Base-by-base conservation (phyloP, 176 grass and related monocot species). In the Cenchrus fungigraminus region DNA sequence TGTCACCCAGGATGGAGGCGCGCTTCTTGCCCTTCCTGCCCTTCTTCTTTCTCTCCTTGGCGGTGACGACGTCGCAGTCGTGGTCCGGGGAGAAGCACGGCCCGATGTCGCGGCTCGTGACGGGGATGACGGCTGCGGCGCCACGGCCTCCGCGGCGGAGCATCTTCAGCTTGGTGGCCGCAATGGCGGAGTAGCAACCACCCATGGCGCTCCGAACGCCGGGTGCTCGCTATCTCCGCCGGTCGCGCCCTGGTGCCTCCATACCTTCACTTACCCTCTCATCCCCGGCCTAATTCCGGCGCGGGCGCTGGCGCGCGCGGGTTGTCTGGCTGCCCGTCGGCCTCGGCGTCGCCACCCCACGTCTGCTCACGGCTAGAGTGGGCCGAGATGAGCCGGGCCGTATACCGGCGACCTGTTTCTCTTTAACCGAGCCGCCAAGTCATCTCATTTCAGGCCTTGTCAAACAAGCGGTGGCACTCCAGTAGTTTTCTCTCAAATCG, bases 181-280 rank as follows among this genome's bases (percentile, higher is more conserved):
- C 82, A 57, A 85, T 73, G 86, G 16, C 86, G 61, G 90, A 91
- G 86, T 78, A 91, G 66, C 90, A 91, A 45, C 82, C 83, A 85
- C 90, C 90, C 90, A 91, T 91, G 82, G 79, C 67, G 55, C 52
- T 8, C 62, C 58, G 31, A 75, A 57, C 59, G 81, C 78, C 81
- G 60, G 89, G 61, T 28, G 84, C 29, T 74, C 32, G 74, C 83
- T 78, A 12, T 15, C 79, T 79, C 85, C 85, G 76, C 80, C 80
- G 72, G 57, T 49, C 57, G 65, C 51, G 46, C 83, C 51, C 59
- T 42, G 66, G 63, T 43, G 46, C 67, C 80, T 47, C 16, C 9
- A 9, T 16, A 20, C 79, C 25, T 81, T 25, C 77, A 19, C 25
- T 57, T 65, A 15, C 43, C 79, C 10, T 68, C 78, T 19, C 79